phyloP scores from a whole-genome alignment of 805 yeast species.

The Zygoascus flipseniorum region DNA sequence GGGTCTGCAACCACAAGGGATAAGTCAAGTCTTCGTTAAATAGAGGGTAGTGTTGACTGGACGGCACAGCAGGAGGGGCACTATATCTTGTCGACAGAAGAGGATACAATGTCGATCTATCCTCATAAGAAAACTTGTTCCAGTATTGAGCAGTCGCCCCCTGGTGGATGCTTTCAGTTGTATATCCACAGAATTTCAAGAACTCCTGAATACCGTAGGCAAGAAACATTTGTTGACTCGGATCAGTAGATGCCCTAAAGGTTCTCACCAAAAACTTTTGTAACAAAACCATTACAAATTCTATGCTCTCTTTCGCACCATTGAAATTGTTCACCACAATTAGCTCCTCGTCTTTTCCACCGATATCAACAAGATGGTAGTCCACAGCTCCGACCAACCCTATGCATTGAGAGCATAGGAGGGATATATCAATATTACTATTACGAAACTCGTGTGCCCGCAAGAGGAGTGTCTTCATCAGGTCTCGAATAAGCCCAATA shows the following conservation, averaged over 20 bases:
- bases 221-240: slow-evolving; percentile 69
- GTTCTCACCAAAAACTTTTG: slow-evolving; percentile 68
- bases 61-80: slow-evolving; percentile 42
- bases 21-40: slow-evolving; percentile 36
- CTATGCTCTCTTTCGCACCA: slow-evolving; percentile 51
- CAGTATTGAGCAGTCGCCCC: slow-evolving; percentile 36
- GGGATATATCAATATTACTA: slow-evolving; percentile 35
- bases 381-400: slow-evolving; percentile 75
- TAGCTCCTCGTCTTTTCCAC: slow-evolving; percentile 32
- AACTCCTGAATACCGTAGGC: slow-evolving; percentile 89
- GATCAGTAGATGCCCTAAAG: slow-evolving; percentile 86
- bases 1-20: slow-evolving; percentile 61
- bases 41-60: slow-evolving; percentile 53
- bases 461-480: slow-evolving; percentile 22
- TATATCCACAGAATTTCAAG: slow-evolving; percentile 51
- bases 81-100: slow-evolving; percentile 62
- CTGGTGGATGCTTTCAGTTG: slow-evolving; percentile 11
- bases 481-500: slow-evolving; percentile 8
- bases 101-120: slow-evolving; percentile 70
- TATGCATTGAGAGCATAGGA: slow-evolving; percentile 57
- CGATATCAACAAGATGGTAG: slow-evolving; percentile 43
- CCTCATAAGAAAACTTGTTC: slow-evolving; percentile 53
- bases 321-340: slow-evolving; percentile 56
- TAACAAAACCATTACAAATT: slow-evolving; percentile 56
- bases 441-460: slow-evolving; percentile 20